Conservation (phyloP, 2,329 filamentous ascomycete genomes). For the Rhytidhysteron rufulum region DNA sequence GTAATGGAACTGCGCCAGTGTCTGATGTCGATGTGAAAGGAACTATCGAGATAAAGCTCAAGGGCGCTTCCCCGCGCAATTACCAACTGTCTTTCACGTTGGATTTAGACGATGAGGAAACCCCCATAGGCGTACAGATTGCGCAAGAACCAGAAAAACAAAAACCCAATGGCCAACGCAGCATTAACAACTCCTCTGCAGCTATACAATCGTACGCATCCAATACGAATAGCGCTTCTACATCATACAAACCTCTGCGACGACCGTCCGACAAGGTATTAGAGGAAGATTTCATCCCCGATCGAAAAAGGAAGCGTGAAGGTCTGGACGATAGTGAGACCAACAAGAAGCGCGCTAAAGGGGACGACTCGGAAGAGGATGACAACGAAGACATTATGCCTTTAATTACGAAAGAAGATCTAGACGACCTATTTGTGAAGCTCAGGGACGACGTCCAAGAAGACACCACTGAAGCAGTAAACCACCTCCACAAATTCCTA, state of each 20-base stretch:
- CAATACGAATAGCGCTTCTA: no score
- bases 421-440: constrained; percentile 14
- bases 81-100: constrained; percentile 9
- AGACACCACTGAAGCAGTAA: constrained; percentile 15
- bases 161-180: background rate
- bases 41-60: constrained; percentile 13
- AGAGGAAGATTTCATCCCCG: constrained; percentile 15
- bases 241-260: constrained; percentile 8
- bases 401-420: constrained; percentile 16
- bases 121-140: constrained; percentile 14
- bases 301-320: constrained; percentile 16
- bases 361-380: constrained; percentile 2
- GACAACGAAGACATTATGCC: constrained; percentile 16
- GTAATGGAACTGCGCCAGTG: constrained; percentile 13
- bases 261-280: constrained; percentile 15
- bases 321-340: constrained; percentile 4
- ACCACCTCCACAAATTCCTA: constrained; percentile 12
- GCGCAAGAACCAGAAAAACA: constrained; percentile 6
- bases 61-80: constrained; percentile 3
- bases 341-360: constrained; percentile 8
- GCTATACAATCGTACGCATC: background rate
- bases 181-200: background rate
- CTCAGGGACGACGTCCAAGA: constrained; percentile 21
- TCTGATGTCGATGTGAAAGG: constrained; percentile 6
- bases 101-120: constrained; percentile 11